Evolutionary conservation across 805 yeast genomes (phyloP), one percentile per base, ranked within the genome.

Genomic region (Starmerella gropengiesseri): DNA sequence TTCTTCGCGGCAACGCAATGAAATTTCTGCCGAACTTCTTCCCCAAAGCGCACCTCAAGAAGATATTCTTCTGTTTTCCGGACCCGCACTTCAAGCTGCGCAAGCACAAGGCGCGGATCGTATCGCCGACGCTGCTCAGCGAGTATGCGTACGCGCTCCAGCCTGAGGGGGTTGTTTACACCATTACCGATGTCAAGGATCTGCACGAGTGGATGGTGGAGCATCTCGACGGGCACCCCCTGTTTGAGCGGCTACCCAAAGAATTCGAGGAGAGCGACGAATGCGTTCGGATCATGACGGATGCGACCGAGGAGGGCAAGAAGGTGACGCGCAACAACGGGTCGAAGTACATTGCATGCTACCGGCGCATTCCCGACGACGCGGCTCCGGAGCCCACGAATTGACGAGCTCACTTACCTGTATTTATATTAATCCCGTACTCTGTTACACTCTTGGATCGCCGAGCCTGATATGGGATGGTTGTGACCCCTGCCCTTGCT

Each of bases 21-120:
- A 91, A 91, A 63, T 91, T 91, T 58, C 65, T 86, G 49, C 97
- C 98, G 18, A 91, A 91, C 61, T 91, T 91, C 61, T 91, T 91
- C 65, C 67, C 70, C 45, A 80, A 80, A 61, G 77, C 77, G 6
- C 96, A 86, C 60, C 66, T 87, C 40, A 75, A 79, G 26, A 91
- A 89, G 68, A 83, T 91, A 74, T 91, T 91, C 66, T 91, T 91
- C 67, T 91, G 98, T 62, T 91, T 91, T 73, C 98, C 98, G n/a
- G 98, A 91, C 63, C 98, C 98, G 7, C 98, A 91, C 62, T 91
- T 91, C 70, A 91, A 91, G 61, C 94, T 85, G 63, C 73, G 97
- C 58, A 91, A 91, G 60, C 98, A 91, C 65, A 91, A 91, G 70
- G 96, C 96, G 6, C 73, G 98, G 67, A 91, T 91, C 57, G 75